phyloP scores from a whole-genome alignment of 306 rosid genomes.

The Prunus campanulata region DNA sequence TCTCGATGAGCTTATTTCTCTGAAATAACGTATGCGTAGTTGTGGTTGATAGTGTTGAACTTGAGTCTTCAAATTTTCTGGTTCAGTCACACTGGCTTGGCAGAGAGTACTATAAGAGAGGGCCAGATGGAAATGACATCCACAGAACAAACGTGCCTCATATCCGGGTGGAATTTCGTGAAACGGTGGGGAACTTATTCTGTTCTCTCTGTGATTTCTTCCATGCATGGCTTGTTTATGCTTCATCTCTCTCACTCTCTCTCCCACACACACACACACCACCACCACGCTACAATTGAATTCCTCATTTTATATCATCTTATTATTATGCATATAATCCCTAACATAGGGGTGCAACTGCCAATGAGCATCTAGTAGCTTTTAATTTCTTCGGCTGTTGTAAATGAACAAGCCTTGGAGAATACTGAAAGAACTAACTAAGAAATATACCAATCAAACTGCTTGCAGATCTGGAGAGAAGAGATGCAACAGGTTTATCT shows the following conservation, averaged over 20 bases:
- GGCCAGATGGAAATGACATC: conserved; percentile 94
- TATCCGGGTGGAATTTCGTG: conserved; percentile 90
- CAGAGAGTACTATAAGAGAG: conserved; percentile 77
- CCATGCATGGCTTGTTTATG: background rate
- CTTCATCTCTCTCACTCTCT: background rate
- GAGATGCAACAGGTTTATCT: conserved; percentile 88
- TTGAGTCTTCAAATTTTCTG: conserved; percentile 19
- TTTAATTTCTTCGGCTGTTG: background rate
- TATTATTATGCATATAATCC: background rate
- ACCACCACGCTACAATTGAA: background rate
- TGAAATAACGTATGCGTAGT: background rate
- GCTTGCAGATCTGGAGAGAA: conserved; percentile 86
- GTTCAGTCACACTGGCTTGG: conserved; percentile 95
- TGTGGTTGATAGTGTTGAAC: background rate
- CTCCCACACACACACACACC: background rate
- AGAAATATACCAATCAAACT: conserved; percentile 11
- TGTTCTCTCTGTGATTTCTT: background rate
- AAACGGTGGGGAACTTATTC: conserved; percentile 50
- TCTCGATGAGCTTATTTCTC: background rate
- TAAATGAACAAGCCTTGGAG: background rate
- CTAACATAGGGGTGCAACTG: too few species aligned
- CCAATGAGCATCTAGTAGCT: background rate
- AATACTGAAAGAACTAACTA: background rate
- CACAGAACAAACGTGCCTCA: conserved; percentile 96
- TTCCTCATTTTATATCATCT: background rate